Evolutionary conservation across 768 basidiomycete species (phyloP).

Genomic region (Myochromella boudieri): DNA sequence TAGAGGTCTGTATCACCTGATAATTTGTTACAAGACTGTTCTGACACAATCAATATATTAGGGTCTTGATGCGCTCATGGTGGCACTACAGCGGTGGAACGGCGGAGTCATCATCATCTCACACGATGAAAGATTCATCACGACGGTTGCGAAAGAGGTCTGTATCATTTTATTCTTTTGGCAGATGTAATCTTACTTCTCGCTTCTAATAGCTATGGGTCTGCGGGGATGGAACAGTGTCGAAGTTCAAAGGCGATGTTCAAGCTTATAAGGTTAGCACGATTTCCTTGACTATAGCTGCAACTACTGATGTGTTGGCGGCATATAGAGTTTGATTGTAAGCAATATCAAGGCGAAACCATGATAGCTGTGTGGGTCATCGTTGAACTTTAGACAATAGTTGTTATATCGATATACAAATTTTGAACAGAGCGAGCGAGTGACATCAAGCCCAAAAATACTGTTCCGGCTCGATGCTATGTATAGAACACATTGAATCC

Average conservation of each 20-base stretch:
- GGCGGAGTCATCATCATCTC: conserved; percentile 92
- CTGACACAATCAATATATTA: conserved; percentile 26
- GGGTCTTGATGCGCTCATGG: conserved; percentile 95
- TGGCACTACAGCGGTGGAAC: conserved; percentile 76
- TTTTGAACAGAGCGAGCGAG: too few relatives aligned
- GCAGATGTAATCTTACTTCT: conserved; percentile 1
- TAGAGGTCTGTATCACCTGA: conserved; percentile 53
- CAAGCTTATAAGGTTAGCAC: conserved; percentile 79
- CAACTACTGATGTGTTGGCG: conserved; percentile 7
- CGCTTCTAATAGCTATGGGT: conserved; percentile 75
- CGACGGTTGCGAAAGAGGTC: conserved; percentile 83
- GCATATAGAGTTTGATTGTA: conserved; percentile 69
- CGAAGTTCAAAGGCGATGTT: conserved; percentile 88
- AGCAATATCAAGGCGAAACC: conserved; percentile 66
- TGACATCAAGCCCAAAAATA: too few relatives aligned
- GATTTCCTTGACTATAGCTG: conserved; percentile 1
- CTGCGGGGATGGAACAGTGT: conserved; percentile 79
- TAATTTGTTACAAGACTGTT: neutral
- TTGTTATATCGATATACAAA: neutral
- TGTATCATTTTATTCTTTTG: conserved; percentile 15
- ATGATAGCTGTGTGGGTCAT: conserved; percentile 20
- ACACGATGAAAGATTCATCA: conserved; percentile 96
- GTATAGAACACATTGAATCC: too few relatives aligned
- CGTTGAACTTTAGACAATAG: neutral
- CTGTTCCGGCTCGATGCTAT: too few relatives aligned